A percentile compares a stretch with the other conserved stretches of the same genome.
These are phyloP conservation scores for Chondrostereum purpureum DNA, from an alignment of 1,284 basidiomycete genomes.

Conservation along the genomic window DNA sequence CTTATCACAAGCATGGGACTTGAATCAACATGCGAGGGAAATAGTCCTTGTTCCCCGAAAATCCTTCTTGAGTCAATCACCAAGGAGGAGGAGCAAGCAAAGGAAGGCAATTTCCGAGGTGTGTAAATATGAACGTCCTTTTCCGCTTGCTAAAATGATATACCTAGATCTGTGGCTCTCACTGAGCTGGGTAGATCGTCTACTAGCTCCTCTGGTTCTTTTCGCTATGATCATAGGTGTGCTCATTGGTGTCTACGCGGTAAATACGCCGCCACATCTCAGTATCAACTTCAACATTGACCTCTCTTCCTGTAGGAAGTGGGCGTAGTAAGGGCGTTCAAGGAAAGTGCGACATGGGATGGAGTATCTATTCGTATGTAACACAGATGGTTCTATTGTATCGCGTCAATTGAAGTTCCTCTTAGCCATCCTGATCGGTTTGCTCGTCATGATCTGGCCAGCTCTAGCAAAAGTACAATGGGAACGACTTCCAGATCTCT, in stretches of 20 bases:
- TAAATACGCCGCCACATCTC: not conserved
- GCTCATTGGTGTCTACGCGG: slow-evolving; percentile 56
- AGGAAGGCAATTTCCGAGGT: not conserved
- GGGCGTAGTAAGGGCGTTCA: not conserved
- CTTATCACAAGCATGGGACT: not conserved
- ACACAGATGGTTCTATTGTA: slow-evolving; percentile 15
- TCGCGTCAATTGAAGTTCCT: slow-evolving; percentile 7
- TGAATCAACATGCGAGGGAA: not conserved
- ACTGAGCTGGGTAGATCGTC: slow-evolving; percentile 53
- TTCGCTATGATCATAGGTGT: slow-evolving; percentile 78
- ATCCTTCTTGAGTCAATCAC: not conserved
- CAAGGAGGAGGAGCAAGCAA: not conserved
- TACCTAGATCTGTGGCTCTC: slow-evolving; percentile 35
- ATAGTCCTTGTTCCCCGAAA: not conserved
- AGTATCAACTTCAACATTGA: not conserved
- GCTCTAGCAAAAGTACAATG: slow-evolving; percentile 77
- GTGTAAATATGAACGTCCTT: not conserved
- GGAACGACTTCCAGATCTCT: slow-evolving; percentile 56
- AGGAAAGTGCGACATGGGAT: slow-evolving; percentile 16
- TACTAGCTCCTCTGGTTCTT: slow-evolving; percentile 69
- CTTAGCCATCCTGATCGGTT: slow-evolving; percentile 68
- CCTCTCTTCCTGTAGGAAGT: not conserved
- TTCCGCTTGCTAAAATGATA: not conserved
- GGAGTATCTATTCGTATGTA: slow-evolving; percentile 57
- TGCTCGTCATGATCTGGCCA: slow-evolving; percentile 91